Percentiles rank a stretch among this genome's conserved stretches.
phyloP scores from a whole-genome alignment of 176 grass and related monocot species.

The Pontederia paniculata region DNA sequence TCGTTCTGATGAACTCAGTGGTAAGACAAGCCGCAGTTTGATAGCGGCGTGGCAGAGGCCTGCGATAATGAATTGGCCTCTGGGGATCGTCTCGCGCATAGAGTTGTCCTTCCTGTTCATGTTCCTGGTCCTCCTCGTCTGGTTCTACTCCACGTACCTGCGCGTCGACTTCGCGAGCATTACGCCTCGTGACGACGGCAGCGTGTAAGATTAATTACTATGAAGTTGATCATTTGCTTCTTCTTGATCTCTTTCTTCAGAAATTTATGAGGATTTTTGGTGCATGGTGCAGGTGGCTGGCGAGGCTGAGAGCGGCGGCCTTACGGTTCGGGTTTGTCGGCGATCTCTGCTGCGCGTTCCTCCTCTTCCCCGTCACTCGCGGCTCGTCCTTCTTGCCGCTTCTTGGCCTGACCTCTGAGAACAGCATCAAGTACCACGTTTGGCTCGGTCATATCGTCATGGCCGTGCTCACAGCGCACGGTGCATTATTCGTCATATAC shows the following conservation, averaged over 20 bases:
- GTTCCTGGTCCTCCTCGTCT: constrained; percentile 44
- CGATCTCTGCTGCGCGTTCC: constrained; percentile 31
- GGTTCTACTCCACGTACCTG: constrained; percentile 35
- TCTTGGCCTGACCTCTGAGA: constrained; percentile 44
- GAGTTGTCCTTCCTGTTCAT: constrained; percentile 33
- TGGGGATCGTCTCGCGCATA: constrained; percentile 35
- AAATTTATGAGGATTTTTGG: neutral
- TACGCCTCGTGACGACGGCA: neutral
- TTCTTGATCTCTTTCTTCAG: neutral
- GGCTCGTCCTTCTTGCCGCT: constrained; percentile 33
- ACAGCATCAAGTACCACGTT: constrained; percentile 51
- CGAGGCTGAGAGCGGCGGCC: constrained; percentile 23
- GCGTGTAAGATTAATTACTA: neutral
- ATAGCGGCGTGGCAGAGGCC: constrained; percentile 34
- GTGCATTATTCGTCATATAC: constrained; percentile 23
- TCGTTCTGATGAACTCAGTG: too few species aligned
- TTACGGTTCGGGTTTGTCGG: constrained; percentile 28
- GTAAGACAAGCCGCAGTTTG: neutral
- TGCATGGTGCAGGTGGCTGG: neutral
- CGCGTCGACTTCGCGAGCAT: neutral
- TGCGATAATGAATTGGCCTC: constrained; percentile 37
- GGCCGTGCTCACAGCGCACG: constrained; percentile 33
- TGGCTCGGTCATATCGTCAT: constrained; percentile 41
- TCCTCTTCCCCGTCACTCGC: constrained; percentile 38
- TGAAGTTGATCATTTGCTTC: neutral